These are phyloP conservation scores for Mycena galericulata DNA, from an alignment of 768 basidiomycete species.

Conservation along the genomic window DNA sequence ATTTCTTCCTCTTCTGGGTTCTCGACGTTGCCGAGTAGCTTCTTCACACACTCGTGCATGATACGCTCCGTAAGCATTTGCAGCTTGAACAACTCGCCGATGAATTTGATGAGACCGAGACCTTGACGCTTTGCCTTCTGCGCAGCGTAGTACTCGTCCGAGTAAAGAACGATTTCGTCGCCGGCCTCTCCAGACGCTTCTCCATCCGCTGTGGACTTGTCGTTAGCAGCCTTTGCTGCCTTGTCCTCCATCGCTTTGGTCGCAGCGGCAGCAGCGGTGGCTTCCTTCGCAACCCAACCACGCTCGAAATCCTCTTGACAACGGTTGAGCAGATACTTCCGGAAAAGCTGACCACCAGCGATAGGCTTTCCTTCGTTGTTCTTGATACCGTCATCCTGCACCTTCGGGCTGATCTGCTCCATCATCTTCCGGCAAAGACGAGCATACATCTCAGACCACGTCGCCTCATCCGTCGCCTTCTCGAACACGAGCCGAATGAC, in stretches of 20 bases:
- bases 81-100: conserved; percentile 98
- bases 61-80: conserved; percentile 98
- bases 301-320: conserved; percentile 99
- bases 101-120: conserved; percentile 97
- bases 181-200: conserved; percentile 52
- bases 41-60: conserved; percentile 99
- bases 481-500: conserved; percentile 97
- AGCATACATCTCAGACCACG: conserved; percentile 98
- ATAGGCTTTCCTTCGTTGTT: conserved; percentile 88
- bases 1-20: conserved; percentile 99
- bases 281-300: conserved; percentile 92
- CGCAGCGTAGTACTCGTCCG: conserved; percentile 95
- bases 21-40: conserved; percentile 91
- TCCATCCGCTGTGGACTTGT: conserved; percentile 48
- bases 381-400: conserved; percentile 90
- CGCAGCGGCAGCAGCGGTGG: conserved; percentile 87
- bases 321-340: conserved; percentile 95
- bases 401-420: conserved; percentile 89
- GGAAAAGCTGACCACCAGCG: conserved; percentile 93
- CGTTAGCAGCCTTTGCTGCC: conserved; percentile 77
- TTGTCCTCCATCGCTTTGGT: conserved; percentile 89
- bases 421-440: conserved; percentile 95
- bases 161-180: conserved; percentile 84
- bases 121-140: conserved; percentile 98
- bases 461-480: conserved; percentile 96